phyloP scores from a whole-genome alignment of 495 filamentous ascomycete species.

The Neurospora tetraspora region DNA sequence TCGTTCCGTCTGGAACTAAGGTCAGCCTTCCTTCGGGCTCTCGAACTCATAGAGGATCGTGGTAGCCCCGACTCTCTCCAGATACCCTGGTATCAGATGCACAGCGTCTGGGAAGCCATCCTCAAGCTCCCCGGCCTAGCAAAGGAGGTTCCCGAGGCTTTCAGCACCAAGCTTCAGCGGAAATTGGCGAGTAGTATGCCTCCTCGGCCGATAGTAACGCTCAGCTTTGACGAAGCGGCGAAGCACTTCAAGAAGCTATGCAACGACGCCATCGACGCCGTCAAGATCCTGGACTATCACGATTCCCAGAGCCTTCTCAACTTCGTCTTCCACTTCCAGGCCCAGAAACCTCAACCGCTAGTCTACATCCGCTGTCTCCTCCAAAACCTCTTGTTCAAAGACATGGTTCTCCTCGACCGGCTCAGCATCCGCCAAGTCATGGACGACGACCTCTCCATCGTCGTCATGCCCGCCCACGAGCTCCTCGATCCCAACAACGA shows the following conservation, averaged over 20 bases:
- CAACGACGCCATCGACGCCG: constrained; percentile 57
- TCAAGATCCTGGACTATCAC: constrained; percentile 58
- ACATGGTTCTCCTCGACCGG: constrained; percentile 53
- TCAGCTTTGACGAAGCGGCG: constrained; percentile 61
- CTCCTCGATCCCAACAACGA: constrained; percentile 66
- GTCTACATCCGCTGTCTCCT: constrained; percentile 77
- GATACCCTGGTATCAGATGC: constrained; percentile 38
- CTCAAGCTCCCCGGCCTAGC: constrained; percentile 50
- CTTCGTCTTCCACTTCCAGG: constrained; percentile 60
- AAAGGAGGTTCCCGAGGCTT: constrained; percentile 60
- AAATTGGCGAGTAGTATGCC: constrained; percentile 85
- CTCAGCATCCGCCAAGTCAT: constrained; percentile 64
- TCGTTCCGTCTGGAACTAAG: constrained; percentile 53
- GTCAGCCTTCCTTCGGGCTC: constrained; percentile 46
- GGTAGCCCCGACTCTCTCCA: constrained; percentile 33
- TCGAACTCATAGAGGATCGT: constrained; percentile 31
- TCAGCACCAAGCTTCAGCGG: constrained; percentile 84
- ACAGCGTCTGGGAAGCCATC: constrained; percentile 38
- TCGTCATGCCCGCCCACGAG: constrained; percentile 60
- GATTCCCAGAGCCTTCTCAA: constrained; percentile 61
- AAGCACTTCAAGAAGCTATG: constrained; percentile 59
- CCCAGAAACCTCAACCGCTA: constrained; percentile 69
- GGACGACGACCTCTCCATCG: constrained; percentile 66
- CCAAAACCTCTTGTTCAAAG: constrained; percentile 64
- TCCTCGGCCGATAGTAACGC: constrained; percentile 77